Percentiles rank a stretch among this genome's conserved stretches.
Evolutionary conservation across 257 asterid species (phyloP).

Genomic region (Nicotiana noctiflora): DNA sequence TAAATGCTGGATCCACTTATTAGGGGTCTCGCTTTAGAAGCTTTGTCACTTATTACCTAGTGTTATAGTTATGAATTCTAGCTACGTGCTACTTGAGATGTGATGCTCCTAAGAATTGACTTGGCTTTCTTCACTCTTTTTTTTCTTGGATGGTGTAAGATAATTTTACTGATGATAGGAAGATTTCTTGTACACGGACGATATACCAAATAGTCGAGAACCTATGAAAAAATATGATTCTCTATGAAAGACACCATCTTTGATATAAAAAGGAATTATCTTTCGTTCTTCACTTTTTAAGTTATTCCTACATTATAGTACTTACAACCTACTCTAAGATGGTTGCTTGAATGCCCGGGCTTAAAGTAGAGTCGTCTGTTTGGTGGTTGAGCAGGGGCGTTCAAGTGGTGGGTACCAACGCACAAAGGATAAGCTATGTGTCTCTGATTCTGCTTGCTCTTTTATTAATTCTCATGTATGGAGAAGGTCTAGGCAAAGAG

Average conservation of each 20-base stretch:
- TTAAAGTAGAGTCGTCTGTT: not conserved
- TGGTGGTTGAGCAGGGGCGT: not conserved
- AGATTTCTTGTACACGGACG: not conserved
- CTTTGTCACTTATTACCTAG: not conserved
- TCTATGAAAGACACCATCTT: not conserved
- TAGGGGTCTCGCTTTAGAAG: not conserved
- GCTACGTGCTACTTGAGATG: not conserved
- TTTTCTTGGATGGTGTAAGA: not conserved
- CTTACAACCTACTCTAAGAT: not conserved
- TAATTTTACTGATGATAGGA: no score
- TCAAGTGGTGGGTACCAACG: not conserved
- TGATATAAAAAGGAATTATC: not conserved
- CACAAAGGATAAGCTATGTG: not conserved
- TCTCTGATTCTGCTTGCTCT: not conserved
- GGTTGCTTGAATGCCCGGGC: not conserved
- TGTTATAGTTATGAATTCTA: not conserved
- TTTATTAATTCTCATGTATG: not conserved
- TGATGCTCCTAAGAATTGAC: not conserved
- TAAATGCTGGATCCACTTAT: no score
- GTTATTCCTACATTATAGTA: not conserved
- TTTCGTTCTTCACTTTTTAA: not conserved
- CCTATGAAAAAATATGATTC: not conserved
- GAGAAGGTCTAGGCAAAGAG: not conserved
- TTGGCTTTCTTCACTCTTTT: not conserved
- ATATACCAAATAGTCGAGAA: not conserved